A percentile compares a stretch with the other conserved stretches of the same genome.
Conservation (phyloP, 2,329 filamentous ascomycete species). For the Aspergillus arachidicola region DNA sequence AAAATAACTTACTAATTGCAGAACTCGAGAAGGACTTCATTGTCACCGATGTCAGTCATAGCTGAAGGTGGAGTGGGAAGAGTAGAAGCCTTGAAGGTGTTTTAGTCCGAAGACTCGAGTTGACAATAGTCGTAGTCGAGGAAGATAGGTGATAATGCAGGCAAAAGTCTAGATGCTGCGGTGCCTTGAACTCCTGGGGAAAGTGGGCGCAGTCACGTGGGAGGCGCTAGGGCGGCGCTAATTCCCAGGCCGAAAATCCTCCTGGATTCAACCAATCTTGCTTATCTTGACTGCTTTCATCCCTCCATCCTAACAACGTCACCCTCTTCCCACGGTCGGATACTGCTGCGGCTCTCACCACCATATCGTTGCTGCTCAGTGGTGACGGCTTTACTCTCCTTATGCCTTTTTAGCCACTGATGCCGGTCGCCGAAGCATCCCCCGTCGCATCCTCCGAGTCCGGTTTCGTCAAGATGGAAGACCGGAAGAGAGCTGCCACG, state of each 20-base stretch:
- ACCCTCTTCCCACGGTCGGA: constrained; percentile 22
- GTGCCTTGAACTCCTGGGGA: constrained; percentile 28
- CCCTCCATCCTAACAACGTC: constrained; percentile 17
- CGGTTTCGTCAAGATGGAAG: constrained; percentile 93
- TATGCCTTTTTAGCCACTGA: constrained; percentile 65
- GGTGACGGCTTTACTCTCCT: constrained; percentile 33
- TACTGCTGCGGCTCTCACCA: constrained; percentile 30
- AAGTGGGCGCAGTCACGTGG: constrained; percentile 42
- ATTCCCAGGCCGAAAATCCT: constrained; percentile 45
- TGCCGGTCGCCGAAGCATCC: constrained; percentile 80
- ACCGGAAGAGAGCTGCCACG: constrained; percentile 93
- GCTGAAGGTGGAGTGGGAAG: constrained; percentile 13
- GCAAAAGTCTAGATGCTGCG: constrained; percentile 26
- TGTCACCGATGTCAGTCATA: constrained; percentile 24
- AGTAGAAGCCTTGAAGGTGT: background rate
- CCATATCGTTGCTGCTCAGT: constrained; percentile 38
- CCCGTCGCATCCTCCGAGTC: constrained; percentile 75
- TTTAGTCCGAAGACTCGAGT: background rate
- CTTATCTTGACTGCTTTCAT: constrained; percentile 34
- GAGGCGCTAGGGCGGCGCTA: constrained; percentile 35
- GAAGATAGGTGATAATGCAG: background rate
- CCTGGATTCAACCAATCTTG: constrained; percentile 37
- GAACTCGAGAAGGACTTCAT: constrained; percentile 58
- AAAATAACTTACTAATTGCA: constrained; percentile 50
- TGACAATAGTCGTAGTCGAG: background rate